These are phyloP conservation scores for Aspergillus cavernicola DNA, from an alignment of 495 filamentous ascomycete species.

Conservation along the genomic window DNA sequence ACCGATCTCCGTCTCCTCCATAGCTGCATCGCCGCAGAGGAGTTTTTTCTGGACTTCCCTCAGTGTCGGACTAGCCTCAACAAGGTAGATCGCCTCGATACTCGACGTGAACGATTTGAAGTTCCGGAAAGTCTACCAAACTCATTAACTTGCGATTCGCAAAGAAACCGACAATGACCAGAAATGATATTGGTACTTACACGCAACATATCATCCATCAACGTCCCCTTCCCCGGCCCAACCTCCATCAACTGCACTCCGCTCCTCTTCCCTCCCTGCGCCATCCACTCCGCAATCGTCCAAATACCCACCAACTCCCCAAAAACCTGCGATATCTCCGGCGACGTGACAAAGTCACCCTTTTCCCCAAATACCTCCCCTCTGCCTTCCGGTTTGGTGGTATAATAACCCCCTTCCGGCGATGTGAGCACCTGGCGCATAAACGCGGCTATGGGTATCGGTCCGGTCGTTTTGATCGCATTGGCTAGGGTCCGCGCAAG, in stretches of 20 bases:
- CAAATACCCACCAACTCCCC: conserved; percentile 92
- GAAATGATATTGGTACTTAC: conserved; percentile 44
- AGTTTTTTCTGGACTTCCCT: conserved; percentile 71
- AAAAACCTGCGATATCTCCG: conserved; percentile 96
- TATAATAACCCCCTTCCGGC: conserved; percentile 92
- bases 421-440: conserved; percentile 98
- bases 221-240: conserved; percentile 87
- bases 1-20: conserved; percentile 72
- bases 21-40: conserved; percentile 72
- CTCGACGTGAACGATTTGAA: conserved; percentile 74
- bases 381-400: conserved; percentile 53
- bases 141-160: background rate
- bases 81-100: conserved; percentile 82
- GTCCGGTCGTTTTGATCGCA: conserved; percentile 80
- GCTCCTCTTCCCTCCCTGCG: conserved; percentile 66
- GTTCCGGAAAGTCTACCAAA: conserved; percentile 69
- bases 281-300: conserved; percentile 94
- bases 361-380: conserved; percentile 83
- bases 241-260: conserved; percentile 88
- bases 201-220: conserved; percentile 95
- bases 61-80: conserved; percentile 80
- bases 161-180: background rate
- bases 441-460: conserved; percentile 85
- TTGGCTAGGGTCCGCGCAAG: conserved; percentile 78
- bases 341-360: conserved; percentile 95